Evolutionary conservation across 331 rosid species (phyloP).

Genomic region (Dryas integrifolia): DNA sequence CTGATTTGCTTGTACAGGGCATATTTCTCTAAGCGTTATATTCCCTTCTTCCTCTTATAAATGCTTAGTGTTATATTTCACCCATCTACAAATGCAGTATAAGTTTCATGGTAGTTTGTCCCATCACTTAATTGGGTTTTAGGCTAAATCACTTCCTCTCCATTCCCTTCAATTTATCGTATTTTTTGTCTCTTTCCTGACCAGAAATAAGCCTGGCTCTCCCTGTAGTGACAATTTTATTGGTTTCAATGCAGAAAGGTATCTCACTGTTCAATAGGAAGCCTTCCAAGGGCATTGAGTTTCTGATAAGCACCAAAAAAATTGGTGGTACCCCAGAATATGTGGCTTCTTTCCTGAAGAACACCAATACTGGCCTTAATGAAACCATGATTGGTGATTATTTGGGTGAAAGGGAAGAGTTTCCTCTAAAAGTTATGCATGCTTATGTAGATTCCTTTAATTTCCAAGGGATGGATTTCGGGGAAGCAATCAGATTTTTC

Average conservation of each 20-base stretch:
- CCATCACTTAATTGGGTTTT: background rate
- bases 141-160: background rate
- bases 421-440: constrained; percentile 95
- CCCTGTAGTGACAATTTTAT: constrained; percentile 37
- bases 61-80: background rate
- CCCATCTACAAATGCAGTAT: constrained; percentile 1
- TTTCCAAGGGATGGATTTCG: constrained; percentile 86
- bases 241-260: constrained; percentile 88
- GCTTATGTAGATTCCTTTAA: constrained; percentile 95
- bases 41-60: constrained; percentile 5
- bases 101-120: constrained; percentile 14
- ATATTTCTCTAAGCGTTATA: constrained; percentile 1
- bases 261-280: constrained; percentile 85
- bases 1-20: constrained; percentile 27
- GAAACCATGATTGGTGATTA: constrained; percentile 90
- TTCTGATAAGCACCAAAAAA: constrained; percentile 73
- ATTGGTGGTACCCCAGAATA: constrained; percentile 80
- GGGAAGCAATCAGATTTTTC: constrained; percentile 92
- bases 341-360: constrained; percentile 86
- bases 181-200: constrained; percentile 20
- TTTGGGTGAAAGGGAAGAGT: constrained; percentile 97
- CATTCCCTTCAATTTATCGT: constrained; percentile 5
- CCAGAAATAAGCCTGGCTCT: constrained; percentile 28
- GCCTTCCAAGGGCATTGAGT: constrained; percentile 93
- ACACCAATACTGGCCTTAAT: constrained; percentile 71